phyloP scores from a whole-genome alignment of 2,329 filamentous ascomycete genomes.

The Blumeria graminis region DNA sequence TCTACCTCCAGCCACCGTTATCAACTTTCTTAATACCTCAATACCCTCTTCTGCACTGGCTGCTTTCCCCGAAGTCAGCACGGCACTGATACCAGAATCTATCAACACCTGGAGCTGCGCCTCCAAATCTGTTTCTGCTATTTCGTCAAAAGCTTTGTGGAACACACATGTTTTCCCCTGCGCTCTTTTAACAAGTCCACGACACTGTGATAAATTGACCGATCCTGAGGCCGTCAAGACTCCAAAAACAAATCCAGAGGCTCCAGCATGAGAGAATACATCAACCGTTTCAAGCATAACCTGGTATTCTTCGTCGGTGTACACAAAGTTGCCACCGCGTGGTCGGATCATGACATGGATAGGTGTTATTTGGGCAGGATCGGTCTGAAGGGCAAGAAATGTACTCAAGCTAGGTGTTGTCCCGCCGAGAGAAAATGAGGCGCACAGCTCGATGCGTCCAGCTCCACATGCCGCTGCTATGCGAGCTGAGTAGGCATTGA shows the following conservation, averaged over 20 bases:
- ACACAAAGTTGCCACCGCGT: slow-evolving; percentile 21
- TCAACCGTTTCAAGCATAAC: slow-evolving; percentile 17
- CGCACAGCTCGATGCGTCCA: slow-evolving; percentile 26
- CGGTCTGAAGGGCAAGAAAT: slow-evolving; percentile 11
- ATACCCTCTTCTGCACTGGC: slow-evolving; percentile 6
- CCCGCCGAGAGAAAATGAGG: slow-evolving; percentile 18
- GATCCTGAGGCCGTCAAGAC: slow-evolving; percentile 16
- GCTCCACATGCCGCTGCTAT: slow-evolving; percentile 20
- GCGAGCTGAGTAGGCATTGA: slow-evolving; percentile 16
- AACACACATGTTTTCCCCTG: slow-evolving; percentile 24
- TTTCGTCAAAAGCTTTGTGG: slow-evolving; percentile 27
- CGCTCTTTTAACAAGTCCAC: slow-evolving; percentile 19
- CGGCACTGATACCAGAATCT: slow-evolving; percentile 20
- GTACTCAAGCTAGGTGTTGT: slow-evolving; percentile 16
- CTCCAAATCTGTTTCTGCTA: slow-evolving; percentile 6
- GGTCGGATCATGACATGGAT: slow-evolving; percentile 30
- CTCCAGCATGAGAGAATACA: slow-evolving; percentile 3
- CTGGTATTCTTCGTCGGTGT: slow-evolving; percentile 18
- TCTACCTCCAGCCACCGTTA: slow-evolving; percentile 12
- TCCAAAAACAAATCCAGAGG: slow-evolving; percentile 27
- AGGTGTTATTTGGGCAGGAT: slow-evolving; percentile 14
- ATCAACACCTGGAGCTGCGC: slow-evolving; percentile 4
- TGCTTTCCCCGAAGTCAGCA: slow-evolving; percentile 24
- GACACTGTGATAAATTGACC: slow-evolving; percentile 20
- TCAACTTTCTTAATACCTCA: slow-evolving; percentile 11